Base-by-base conservation (phyloP, 805 yeast species). In the Teunomyces lycoperdinae region DNA sequence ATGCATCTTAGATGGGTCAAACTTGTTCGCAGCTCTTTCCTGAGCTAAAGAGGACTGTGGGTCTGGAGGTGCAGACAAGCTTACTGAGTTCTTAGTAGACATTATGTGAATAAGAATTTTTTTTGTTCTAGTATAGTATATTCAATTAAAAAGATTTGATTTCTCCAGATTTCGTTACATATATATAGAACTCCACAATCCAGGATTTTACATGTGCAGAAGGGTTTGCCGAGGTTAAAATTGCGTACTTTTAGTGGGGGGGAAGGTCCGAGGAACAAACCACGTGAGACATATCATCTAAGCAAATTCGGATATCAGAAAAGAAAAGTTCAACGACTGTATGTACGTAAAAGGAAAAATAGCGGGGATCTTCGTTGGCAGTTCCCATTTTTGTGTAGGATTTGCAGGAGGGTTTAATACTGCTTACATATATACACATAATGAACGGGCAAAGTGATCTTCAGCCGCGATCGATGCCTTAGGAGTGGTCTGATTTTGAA, bases 11-110 rank as follows among this genome's bases (percentile, higher is more conserved):
- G 51, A 49, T 40, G 57, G 46, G 51, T 63, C 57, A 48, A 83
- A 69, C 30, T 64, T 59, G 20, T 78, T 74, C 26, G 56, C 51
- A 2, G 62, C 58, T 53, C 88, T 71, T 55, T 82, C 87, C 32
- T 62, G 58, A 33, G 64, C 68, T 45, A 77, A 57, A 33, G 57
- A 58, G 35, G 58, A 52, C 11, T 58, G 52, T 6, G 78, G 77
- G 54, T 69, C 70, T 4, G 67, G 67, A 10, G 46, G 46, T 28
- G 51, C 46, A 20, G 44, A 28, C 7, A 46, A 38, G 44, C 49
- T 49, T 13, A 49, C 51, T 16, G 51, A 45, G 41, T 49, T 45
- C 36, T 16, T 49, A 31, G 46, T 34, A 31, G 44, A 43, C 50
- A 48, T 48, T 27, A 27, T 48, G 42, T 13, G 29, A 14, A 29